Evolutionary conservation across 2,329 filamentous ascomycete species (phyloP), one percentile per base, ranked within the genome.

Genomic region (Purpureocillium lavendulum): DNA sequence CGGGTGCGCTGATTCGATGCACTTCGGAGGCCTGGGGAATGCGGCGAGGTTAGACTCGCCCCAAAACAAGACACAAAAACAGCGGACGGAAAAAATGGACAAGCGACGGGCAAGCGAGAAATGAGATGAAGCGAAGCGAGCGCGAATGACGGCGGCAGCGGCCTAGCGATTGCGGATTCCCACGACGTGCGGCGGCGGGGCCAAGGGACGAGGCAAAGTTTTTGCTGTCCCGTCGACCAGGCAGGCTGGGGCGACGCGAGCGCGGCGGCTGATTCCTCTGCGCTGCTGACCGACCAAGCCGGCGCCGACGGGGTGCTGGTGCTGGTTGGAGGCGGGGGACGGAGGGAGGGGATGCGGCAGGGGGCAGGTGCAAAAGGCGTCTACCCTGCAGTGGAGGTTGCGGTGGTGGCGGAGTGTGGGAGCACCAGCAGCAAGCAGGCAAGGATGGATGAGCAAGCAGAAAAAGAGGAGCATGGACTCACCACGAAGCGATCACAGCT

Each of bases 401-500:
- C 21, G 6, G 21, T 6, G 21, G 21, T 26, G 21, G 21, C 5
- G 21, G 21, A 26, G 21, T n/a, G 21, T 26, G 21, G 16, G 21
- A 33, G 30, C 11, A 14, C 31, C 10, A 15, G 30, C 30, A 33
- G 41, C 31, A 16, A 34, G 18, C 11, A 21, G 16, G 41, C 31
- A 16, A 34, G 18, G n/a, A 21, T 13, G 37, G 30, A 31, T 12
- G 30, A 39, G 37, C 30, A 10, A 13, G 37, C 40, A 44, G 40
- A 44, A 38, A 30, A 34, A 33, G 29, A 30, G 17, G 47, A 46
- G 14, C 14, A 16, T 36, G 28, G 29, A 61, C 59, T 59, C 51
- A 61, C 59, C 49, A 50, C 56, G 59, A 64, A 63, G 61, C 57
- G 57, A 64, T 64, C 60, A 56, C 61, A 61, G 60, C 60, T 40